phyloP scores from a whole-genome alignment of 148 eudicot species.

The Persicaria maculosa region DNA sequence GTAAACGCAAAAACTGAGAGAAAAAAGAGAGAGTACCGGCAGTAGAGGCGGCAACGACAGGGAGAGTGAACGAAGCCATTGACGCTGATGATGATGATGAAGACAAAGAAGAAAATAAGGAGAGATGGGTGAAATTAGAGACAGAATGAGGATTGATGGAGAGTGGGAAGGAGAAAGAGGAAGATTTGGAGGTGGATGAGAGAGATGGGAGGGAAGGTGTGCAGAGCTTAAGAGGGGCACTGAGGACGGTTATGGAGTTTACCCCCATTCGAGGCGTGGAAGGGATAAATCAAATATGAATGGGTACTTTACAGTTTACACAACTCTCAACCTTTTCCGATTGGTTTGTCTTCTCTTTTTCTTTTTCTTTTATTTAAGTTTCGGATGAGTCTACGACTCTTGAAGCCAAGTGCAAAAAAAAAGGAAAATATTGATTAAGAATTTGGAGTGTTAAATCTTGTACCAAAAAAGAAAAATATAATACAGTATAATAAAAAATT shows the following conservation, averaged over 20 bases:
- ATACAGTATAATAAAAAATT: no score
- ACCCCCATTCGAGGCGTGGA: not conserved
- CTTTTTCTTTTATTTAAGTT: no score
- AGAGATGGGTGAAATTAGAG: not conserved
- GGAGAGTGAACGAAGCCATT: slow-evolving; percentile 18
- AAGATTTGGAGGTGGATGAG: not conserved
- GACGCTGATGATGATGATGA: slow-evolving; percentile 8
- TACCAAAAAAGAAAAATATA: no score
- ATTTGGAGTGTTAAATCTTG: no score
- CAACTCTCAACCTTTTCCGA: not conserved
- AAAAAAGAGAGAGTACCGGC: slow-evolving; percentile 12
- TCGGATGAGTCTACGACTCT: no score
- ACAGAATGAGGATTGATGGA: not conserved
- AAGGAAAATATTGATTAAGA: no score
- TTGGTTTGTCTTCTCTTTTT: not conserved
- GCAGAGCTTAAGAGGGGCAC: not conserved
- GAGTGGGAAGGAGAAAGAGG: not conserved
- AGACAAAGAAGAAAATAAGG: not conserved
- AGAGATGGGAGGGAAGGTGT: not conserved
- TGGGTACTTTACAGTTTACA: no score
- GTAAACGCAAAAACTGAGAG: not conserved
- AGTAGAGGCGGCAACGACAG: slow-evolving; percentile 14
- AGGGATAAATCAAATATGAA: no score
- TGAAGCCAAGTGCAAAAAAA: no score
- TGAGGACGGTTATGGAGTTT: not conserved